Conservation (phyloP, 2,329 filamentous ascomycete species). For the Drechslerella dactyloides region DNA sequence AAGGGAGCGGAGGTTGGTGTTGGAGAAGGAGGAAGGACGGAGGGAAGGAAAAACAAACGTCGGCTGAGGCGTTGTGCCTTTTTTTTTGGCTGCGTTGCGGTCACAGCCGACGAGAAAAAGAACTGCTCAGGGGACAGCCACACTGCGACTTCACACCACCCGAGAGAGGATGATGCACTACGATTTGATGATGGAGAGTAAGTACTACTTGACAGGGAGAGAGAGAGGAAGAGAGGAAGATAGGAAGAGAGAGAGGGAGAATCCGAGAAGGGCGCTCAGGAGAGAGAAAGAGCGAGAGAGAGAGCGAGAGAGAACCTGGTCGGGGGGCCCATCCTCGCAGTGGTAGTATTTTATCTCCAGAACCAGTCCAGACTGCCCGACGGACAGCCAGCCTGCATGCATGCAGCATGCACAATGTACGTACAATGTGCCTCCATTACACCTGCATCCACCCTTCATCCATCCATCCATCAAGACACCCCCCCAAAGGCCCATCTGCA, state of each 20-base stretch:
- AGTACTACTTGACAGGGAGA: slow-evolving; percentile 28
- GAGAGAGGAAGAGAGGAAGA: slow-evolving; percentile 43
- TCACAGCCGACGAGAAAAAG: too few relatives aligned
- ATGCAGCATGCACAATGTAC: too few relatives aligned
- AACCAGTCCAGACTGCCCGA: too few relatives aligned
- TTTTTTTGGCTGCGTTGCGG: not conserved
- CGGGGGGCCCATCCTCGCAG: too few relatives aligned
- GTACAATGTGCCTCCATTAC: too few relatives aligned
- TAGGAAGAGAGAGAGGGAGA: slow-evolving; percentile 26
- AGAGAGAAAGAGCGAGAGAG: slow-evolving; percentile 3
- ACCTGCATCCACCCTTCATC: too few relatives aligned
- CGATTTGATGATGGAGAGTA: not conserved
- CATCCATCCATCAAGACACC: too few relatives aligned
- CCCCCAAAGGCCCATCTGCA: not conserved
- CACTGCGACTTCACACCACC: too few relatives aligned
- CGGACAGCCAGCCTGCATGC: too few relatives aligned
- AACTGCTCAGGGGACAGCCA: not conserved
- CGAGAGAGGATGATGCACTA: not conserved
- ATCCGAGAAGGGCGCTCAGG: slow-evolving; percentile 13
- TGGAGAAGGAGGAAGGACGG: slow-evolving; percentile 48
- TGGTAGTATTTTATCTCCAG: too few relatives aligned
- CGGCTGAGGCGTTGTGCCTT: slow-evolving; percentile 18
- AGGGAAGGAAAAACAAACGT: slow-evolving; percentile 1
- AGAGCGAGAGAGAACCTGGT: not conserved
- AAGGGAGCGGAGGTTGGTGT: slow-evolving; percentile 48